Base-by-base conservation (phyloP, 768 basidiomycete species). In the Termitomyces heimii region DNA sequence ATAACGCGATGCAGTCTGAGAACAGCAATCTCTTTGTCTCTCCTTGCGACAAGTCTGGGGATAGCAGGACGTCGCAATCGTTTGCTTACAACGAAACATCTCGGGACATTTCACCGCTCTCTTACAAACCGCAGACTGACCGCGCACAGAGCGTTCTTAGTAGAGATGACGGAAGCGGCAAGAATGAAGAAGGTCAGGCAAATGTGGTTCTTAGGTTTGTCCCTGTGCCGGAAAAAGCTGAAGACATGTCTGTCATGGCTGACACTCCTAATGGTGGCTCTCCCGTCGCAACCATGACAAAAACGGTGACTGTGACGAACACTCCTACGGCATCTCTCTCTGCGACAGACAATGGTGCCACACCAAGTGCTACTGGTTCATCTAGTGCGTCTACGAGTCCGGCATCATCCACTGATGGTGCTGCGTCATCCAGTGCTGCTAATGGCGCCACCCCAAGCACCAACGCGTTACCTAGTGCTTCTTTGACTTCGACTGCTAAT, bases 131-230 rank as follows among this genome's bases (percentile, higher is more conserved):
- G 39, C 54, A 29, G 22, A 31, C 37, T 43, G 44, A 35, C 3
- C 18, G 29, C 13, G 34, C 61, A n/a, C 59, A 66, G 31, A 61
- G 63, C 18, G 44, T 62, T 39, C 48, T 68, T n/a, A 61, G 64
- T 13, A 63, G 67, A 40, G 56, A 65, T 14, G 56, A 65, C 29
- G 59, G 35, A 16, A 58, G 56, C 31, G 63, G 71, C 8, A 73
- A 73, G 66, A 79, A 13, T 1, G 29, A 12, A 18, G 14, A 13
- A 29, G 5, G 1, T 12, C 28, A n/a, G 45, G 45, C 46, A n/a
- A 18, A 78, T 54, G 82, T 84, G 6, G 77, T 77, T 0, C 73
- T 87, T n/a, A 69, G 80, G 24, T 85, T 84, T 66, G 73, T 74
- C 3, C 77, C 82, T 8, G 65, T 65, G 4, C 57, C 66, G 31